Base-by-base conservation (phyloP, 2,329 filamentous ascomycete species). In the Fusarium veterinarium region DNA sequence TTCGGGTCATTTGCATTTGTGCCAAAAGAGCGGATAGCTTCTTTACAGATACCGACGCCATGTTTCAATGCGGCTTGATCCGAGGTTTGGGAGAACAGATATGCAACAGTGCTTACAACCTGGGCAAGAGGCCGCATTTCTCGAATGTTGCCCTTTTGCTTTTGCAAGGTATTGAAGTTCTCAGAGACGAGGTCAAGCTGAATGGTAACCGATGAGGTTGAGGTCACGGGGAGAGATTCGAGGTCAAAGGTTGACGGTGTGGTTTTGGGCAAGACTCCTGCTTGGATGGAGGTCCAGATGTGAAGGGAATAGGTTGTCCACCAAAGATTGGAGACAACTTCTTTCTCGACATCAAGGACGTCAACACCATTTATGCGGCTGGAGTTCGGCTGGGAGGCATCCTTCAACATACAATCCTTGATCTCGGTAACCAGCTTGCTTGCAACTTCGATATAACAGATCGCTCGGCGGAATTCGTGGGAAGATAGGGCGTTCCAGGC, bases 291-390 rank as follows among this genome's bases (percentile, higher is more conserved):
- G 10, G 75, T 75, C 83, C 83, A 84, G 12, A 83, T 76, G 37
- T 78, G 80, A n/a, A 82, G 75, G 2, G 81, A 78, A 61, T 81
- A 81, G 3, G 81, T 80, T 8, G 81, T 77, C 82, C 83, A 84
- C 76, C 82, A 82, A 10, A 84, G 72, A 69, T 82, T 82, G 30
- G 80, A 76, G 8, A 81, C 75, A 20, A 84, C 60, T 65, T 84
- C 83, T 62, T 80, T 81, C 64, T 84, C 83, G 12, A 84, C 80
- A 48, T 81, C 79, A 49, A 78, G 79, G 6, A 84, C 79, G 42
- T 83, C 81, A 48, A 84, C 79, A 14, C 82, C 83, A 30, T 84
- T 84, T 69, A 84, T 83, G 37, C 81, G 79, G 41, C 80, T 82
- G 2, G 79, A 79, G 16, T 74, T 75, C 31, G 77, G 72, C 8